Conservation (phyloP, 148 eudicot genomes). For the Arbutus unedo region DNA sequence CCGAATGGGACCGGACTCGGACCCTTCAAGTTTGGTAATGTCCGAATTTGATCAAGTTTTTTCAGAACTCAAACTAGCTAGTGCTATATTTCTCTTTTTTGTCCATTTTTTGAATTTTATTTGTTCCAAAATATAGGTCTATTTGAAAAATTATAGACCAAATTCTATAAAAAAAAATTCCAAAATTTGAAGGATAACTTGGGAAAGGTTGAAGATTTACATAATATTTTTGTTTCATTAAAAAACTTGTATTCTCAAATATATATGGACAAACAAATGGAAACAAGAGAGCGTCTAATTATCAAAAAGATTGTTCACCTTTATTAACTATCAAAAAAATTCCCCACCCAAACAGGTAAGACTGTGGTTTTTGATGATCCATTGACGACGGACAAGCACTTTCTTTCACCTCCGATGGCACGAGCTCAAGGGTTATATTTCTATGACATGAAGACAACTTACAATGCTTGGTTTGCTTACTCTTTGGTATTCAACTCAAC, state of each 20-base stretch:
- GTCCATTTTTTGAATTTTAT: too few relatives aligned
- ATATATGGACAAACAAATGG: too few relatives aligned
- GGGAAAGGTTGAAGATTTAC: too few relatives aligned
- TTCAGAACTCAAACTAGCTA: neutral
- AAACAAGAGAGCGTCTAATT: too few relatives aligned
- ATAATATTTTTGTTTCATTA: too few relatives aligned
- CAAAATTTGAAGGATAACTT: too few relatives aligned
- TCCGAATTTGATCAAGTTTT: neutral
- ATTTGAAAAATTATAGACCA: too few relatives aligned
- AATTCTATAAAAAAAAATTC: too few relatives aligned
- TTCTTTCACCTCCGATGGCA: conserved; percentile 25
- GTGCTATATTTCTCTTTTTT: too few relatives aligned
- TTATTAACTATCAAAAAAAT: neutral
- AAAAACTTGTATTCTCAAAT: too few relatives aligned
- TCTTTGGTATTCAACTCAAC: conserved; percentile 25
- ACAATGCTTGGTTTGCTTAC: conserved; percentile 38
- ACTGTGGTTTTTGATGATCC: conserved; percentile 39
- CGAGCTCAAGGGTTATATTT: conserved; percentile 41
- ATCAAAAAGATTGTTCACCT: too few relatives aligned
- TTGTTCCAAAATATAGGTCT: too few relatives aligned
- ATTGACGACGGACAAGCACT: conserved; percentile 22
- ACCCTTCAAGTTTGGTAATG: conserved; percentile 22
- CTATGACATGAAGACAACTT: conserved; percentile 28
- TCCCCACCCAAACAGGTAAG: neutral
- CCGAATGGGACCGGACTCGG: conserved; percentile 10